Base-by-base conservation (phyloP, 805 yeast genomes). In the Yarrowia hollandica region DNA sequence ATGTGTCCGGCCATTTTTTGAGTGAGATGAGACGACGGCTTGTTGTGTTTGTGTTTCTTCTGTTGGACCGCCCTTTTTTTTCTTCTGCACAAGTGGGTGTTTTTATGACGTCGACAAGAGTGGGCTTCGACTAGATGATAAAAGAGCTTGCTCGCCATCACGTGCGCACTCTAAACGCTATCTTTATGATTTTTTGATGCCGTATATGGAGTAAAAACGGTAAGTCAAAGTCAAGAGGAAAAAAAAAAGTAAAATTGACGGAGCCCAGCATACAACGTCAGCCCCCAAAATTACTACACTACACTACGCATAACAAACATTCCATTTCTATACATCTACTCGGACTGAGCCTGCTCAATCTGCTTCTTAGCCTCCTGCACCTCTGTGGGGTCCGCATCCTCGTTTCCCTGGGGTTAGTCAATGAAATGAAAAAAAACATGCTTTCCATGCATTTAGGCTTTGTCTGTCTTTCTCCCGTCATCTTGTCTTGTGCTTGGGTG, bases 341-440 rank as follows among this genome's bases (percentile, higher is more conserved):
- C 52, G 28, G 28, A 48, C 22, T 12, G 22, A 33, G 55, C 55
- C 39, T 31, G 55, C 55, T 48, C 55, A 22, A 48, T 48, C 55
- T 48, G 55, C 39, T 48, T 48, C 55, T 48, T 48, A 30, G 55
- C 55, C 16, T 48, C 55, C 55, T 48, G n/a, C 12, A 48, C 55
- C 19, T 48, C 55, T 6, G 55, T 10, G 15, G 55, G 55, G 39
- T 48, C 55, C 4, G 55, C 38, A 16, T 23, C 55, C 8, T 21
- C 55, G 39, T 22, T 33, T n/a, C 55, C 55, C 55, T 48, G 21
- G n/a, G 21, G 55, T 48, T 48, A 48, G 55, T 31, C 15, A 16
- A 18, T 26, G 11, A n/a, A 5, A 11, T 3, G 19, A 18, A 28
- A 12, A 14, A 30, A 5, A 7, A n/a, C n/a, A n/a, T n/a, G n/a